Percentiles rank a stretch among this genome's conserved stretches.
These are phyloP conservation scores for Metschnikowia cubensis DNA, from an alignment of 805 yeast species.

Conservation along the genomic window DNA sequence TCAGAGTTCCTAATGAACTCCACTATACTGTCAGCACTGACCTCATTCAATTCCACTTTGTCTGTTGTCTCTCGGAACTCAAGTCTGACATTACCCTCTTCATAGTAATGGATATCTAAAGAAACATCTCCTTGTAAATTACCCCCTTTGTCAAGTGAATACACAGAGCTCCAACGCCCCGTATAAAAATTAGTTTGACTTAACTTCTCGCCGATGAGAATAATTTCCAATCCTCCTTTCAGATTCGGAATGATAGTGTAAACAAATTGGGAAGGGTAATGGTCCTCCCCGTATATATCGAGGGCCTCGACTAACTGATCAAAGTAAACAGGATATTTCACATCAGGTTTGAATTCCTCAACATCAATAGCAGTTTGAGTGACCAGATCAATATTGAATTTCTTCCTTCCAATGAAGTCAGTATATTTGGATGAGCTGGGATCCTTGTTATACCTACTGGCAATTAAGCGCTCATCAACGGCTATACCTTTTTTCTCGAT, in stretches of 20 bases:
- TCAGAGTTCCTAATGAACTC: constrained; percentile 55
- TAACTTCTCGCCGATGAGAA: constrained; percentile 67
- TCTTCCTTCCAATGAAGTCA: constrained; percentile 47
- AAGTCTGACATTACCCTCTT: constrained; percentile 91
- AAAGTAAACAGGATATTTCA: constrained; percentile 26
- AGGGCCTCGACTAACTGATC: constrained; percentile 31
- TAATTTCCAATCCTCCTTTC: constrained; percentile 36
- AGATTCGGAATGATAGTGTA: constrained; percentile 39
- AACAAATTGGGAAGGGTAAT: constrained; percentile 59
- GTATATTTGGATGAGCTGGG: constrained; percentile 40
- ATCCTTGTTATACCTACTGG: constrained; percentile 32
- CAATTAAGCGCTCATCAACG: constrained; percentile 29
- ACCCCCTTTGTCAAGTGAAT: constrained; percentile 35
- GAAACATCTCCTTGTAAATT: constrained; percentile 50
- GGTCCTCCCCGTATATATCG: constrained; percentile 53
- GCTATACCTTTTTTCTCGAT: constrained; percentile 28
- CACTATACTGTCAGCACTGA: constrained; percentile 31
- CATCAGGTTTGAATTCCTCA: constrained; percentile 35
- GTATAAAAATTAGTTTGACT: constrained; percentile 80
- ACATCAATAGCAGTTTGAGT: constrained; percentile 48
- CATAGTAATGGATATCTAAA: constrained; percentile 86
- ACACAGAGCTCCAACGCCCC: constrained; percentile 81
- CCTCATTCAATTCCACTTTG: constrained; percentile 18
- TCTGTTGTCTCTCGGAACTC: constrained; percentile 38
- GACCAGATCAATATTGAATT: constrained; percentile 58